phyloP scores from a whole-genome alignment of 2,329 filamentous ascomycete genomes.

The Fusarium musae region DNA sequence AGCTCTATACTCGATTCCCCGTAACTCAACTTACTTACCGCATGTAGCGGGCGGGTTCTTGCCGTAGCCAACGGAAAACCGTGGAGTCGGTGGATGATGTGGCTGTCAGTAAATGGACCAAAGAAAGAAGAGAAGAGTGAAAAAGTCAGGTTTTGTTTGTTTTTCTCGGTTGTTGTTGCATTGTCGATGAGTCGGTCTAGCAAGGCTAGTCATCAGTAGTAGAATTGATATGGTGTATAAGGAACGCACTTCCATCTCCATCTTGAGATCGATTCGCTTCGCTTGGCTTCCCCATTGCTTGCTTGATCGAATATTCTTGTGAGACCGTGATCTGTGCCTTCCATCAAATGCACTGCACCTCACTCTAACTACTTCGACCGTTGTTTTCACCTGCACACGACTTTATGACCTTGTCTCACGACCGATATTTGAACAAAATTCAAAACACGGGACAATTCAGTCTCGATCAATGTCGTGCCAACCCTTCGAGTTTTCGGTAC shows the following conservation, averaged over 20 bases:
- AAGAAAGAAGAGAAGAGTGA: conserved; percentile 12
- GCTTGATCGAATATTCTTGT: not conserved
- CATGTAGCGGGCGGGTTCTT: conserved; percentile 30
- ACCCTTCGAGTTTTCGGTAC: conserved; percentile 24
- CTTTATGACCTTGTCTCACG: conserved; percentile 3
- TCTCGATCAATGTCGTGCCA: conserved; percentile 25
- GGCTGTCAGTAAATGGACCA: conserved; percentile 45
- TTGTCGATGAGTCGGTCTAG: conserved; percentile 30
- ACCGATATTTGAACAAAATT: conserved; percentile 11
- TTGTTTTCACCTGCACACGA: conserved; percentile 15
- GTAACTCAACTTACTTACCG: conserved; percentile 1
- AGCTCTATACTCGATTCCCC: not conserved
- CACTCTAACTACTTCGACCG: conserved; percentile 1
- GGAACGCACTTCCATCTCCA: conserved; percentile 21
- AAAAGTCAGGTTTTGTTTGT: conserved; percentile 23
- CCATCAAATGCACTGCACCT: conserved; percentile 9
- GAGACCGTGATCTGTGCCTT: conserved; percentile 1
- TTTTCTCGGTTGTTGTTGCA: conserved; percentile 17
- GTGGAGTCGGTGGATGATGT: conserved; percentile 42
- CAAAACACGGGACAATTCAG: conserved; percentile 1
- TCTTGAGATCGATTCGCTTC: not conserved
- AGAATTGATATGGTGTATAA: conserved; percentile 33
- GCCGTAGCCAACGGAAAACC: conserved; percentile 35
- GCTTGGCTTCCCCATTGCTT: conserved; percentile 6
- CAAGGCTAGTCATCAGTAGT: not conserved